Conservation (phyloP, 768 basidiomycete genomes). For the Leccinellum rugosiceps region DNA sequence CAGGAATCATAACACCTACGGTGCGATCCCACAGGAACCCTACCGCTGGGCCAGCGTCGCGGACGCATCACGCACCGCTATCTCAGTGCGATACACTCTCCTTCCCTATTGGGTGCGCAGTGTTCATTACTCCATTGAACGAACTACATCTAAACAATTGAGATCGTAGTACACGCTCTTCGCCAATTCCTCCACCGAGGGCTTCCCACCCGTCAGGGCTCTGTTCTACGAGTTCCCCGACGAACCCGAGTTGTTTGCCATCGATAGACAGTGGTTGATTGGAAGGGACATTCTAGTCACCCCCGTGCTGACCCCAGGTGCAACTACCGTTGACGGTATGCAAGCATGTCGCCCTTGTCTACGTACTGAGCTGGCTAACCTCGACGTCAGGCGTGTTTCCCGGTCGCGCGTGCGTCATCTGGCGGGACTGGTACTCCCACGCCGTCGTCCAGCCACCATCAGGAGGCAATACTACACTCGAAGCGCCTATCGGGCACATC, state of each 20-base stretch:
- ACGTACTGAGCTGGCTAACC: not conserved
- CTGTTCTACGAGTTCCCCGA: conserved; percentile 77
- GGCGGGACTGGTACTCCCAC: conserved; percentile 73
- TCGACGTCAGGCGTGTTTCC: conserved; percentile 53
- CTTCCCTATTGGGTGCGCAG: conserved; percentile 71
- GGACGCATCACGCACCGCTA: conserved; percentile 66
- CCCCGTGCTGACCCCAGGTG: too few species aligned
- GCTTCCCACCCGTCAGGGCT: conserved; percentile 68
- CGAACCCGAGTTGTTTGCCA: conserved; percentile 56
- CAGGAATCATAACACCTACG: conserved; percentile 66
- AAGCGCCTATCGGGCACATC: conserved; percentile 68
- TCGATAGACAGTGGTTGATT: conserved; percentile 63
- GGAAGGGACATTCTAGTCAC: too few species aligned
- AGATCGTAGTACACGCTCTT: conserved; percentile 60
- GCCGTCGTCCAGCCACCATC: conserved; percentile 42
- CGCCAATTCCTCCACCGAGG: conserved; percentile 56
- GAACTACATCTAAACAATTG: conserved; percentile 25
- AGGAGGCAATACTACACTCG: conserved; percentile 44
- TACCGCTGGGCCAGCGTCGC: conserved; percentile 78
- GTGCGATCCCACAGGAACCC: conserved; percentile 71
- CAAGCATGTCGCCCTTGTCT: too few species aligned
- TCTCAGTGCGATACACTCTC: conserved; percentile 60
- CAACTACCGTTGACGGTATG: too few species aligned
- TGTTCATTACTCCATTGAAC: not conserved
- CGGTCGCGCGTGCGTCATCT: conserved; percentile 51